Evolutionary conservation across 495 filamentous ascomycete genomes (phyloP), one percentile per base, ranked within the genome.

Genomic region (Pyronema omphalodes): DNA sequence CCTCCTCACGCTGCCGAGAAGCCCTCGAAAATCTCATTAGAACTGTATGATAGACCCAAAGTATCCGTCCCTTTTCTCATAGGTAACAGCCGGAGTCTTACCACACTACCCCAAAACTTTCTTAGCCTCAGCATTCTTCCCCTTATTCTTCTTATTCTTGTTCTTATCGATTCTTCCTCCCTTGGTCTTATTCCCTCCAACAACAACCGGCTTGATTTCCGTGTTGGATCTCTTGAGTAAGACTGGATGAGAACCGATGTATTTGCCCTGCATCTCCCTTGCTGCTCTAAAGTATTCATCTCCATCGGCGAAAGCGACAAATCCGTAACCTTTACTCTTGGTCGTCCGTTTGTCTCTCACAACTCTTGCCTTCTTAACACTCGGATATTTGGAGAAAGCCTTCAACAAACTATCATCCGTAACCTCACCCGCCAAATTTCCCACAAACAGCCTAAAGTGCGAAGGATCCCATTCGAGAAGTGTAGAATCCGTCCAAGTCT

Each of bases 251-350:
- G 86, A 93, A 39, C 93, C 91, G 67, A 98, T 96, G 66, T 98
- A 98, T 71, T 98, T 96, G 45, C 88, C 88, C 66, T 95, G 81
- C 93, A 98, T 98, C 69, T 96, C 93, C 70, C 88, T 82, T 57
- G 84, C 89, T 0, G 91, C 88, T 52, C 80, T 74, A 73, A 96
- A 96, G 68, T 88, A 95, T 62, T 95, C 87, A 61, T 98, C 91
- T 4, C 87, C 83, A 65, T 94, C 83, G 57, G 80, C 83, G 70
- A 98, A 98, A 66, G 85, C 89, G 53, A 96, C 86, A 60, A 98
- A 98, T 1, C 91, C 93, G 67, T 84, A 98, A 0, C 91, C 89
- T 66, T 89, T 91, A 60, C 82, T 88, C 72, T 98, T 96, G 51
- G 82, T 88, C 3, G 89, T 93, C 15, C 84, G 77, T 70, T 96